phyloP scores from a whole-genome alignment of 2,329 filamentous ascomycete genomes.

The Cladosporium colombiae region DNA sequence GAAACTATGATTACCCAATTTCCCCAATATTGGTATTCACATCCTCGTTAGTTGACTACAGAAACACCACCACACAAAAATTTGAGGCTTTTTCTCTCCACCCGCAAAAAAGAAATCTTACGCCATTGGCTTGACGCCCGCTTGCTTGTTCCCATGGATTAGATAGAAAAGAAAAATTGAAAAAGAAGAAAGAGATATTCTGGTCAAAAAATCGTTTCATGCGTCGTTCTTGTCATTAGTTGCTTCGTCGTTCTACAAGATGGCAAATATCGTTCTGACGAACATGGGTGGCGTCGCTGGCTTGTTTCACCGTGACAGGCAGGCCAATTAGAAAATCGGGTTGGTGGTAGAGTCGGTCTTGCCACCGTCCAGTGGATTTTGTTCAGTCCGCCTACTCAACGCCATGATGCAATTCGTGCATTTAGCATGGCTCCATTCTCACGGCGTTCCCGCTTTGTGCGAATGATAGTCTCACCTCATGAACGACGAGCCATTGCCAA shows the following conservation, averaged over 20 bases:
- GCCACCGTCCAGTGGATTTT: background rate
- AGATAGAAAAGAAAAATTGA: background rate
- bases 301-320: background rate
- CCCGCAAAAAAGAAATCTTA: no score
- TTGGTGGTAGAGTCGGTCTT: no score
- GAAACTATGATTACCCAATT: background rate
- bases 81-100: background rate
- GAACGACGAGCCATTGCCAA: constrained; percentile 3
- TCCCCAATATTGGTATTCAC: background rate
- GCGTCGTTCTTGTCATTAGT: background rate
- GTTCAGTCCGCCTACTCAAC: no score
- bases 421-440: background rate
- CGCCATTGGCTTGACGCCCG: background rate
- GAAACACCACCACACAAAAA: background rate
- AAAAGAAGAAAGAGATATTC: background rate
- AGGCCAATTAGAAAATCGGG: no score
- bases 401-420: background rate
- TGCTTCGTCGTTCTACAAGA: background rate
- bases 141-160: background rate
- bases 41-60: background rate
- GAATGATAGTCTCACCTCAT: background rate
- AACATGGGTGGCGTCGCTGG: background rate
- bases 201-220: background rate
- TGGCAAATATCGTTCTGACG: background rate
- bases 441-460: background rate